These are phyloP conservation scores for Huntiella bhutanensis DNA, from an alignment of 2,329 filamentous ascomycete species.

Conservation along the genomic window DNA sequence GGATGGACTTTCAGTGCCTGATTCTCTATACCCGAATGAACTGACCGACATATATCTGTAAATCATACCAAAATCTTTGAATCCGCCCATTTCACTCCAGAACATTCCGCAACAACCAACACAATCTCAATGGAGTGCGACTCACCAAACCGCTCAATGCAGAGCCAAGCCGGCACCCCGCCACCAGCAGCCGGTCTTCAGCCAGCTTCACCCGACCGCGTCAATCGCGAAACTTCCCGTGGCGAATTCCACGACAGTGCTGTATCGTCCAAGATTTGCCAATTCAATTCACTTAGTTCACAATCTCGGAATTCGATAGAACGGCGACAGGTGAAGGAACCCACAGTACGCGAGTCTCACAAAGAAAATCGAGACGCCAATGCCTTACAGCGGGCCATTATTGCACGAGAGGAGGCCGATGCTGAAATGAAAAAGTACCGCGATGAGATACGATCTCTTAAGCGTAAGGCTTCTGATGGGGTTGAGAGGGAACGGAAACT, in stretches of 20 bases:
- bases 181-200: constrained; percentile 22
- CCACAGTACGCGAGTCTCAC: not conserved
- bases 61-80: no score
- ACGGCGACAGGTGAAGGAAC: constrained; percentile 18
- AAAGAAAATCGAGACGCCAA: constrained; percentile 24
- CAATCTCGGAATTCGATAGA: constrained; percentile 38
- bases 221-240: constrained; percentile 27
- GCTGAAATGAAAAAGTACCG: constrained; percentile 43
- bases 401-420: constrained; percentile 54
- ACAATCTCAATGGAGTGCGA: no score
- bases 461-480: constrained; percentile 43
- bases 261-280: constrained; percentile 48
- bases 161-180: not conserved
- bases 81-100: no score
- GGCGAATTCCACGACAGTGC: constrained; percentile 34
- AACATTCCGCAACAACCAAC: no score
- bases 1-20: no score
- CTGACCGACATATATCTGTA: no score
- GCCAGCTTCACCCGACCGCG: constrained; percentile 42
- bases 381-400: constrained; percentile 40
- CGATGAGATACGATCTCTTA: constrained; percentile 38
- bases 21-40: no score
- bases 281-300: constrained; percentile 50
- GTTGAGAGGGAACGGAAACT: constrained; percentile 47
- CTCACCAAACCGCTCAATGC: no score